Evolutionary conservation across 2,329 filamentous ascomycete species (phyloP).

Genomic region (Leptographium lundbergii): DNA sequence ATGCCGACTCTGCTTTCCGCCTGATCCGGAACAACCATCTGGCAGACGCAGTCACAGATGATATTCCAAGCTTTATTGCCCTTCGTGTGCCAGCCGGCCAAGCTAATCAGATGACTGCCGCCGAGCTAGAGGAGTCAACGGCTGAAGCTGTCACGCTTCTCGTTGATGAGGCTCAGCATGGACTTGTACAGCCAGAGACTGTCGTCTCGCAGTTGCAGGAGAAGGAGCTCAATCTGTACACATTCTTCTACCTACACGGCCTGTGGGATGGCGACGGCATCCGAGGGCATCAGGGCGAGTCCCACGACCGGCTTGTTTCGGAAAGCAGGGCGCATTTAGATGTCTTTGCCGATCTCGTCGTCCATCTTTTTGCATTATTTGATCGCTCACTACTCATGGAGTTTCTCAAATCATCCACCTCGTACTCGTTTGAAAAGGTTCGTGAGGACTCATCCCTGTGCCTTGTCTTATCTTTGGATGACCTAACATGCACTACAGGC

Average conservation of each 20-base stretch:
- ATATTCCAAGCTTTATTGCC: constrained; percentile 79
- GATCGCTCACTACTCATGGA: constrained; percentile 72
- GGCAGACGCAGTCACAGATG: constrained; percentile 77
- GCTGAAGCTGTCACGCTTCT: constrained; percentile 75
- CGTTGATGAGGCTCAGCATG: constrained; percentile 82
- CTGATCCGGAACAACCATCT: constrained; percentile 81
- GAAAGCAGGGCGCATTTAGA: constrained; percentile 63
- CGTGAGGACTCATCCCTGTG: not conserved
- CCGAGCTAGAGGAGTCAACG: constrained; percentile 67
- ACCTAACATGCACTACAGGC: constrained; percentile 28
- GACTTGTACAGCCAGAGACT: constrained; percentile 63
- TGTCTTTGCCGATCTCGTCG: constrained; percentile 73
- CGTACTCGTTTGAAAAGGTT: constrained; percentile 74
- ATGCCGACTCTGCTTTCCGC: constrained; percentile 78
- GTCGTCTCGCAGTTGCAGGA: constrained; percentile 68
- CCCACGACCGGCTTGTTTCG: constrained; percentile 41
- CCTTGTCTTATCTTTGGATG: constrained; percentile 2
- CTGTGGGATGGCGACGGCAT: constrained; percentile 70
- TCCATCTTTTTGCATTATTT: constrained; percentile 76
- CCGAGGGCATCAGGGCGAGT: constrained; percentile 38
- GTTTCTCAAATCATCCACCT: constrained; percentile 72
- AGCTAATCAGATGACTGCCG: constrained; percentile 47
- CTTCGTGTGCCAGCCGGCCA: constrained; percentile 69
- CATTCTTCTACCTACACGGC: constrained; percentile 83
- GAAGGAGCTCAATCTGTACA: constrained; percentile 57